Evolutionary conservation across 306 rosid species (phyloP).

Genomic region (Rubus idaeus): DNA sequence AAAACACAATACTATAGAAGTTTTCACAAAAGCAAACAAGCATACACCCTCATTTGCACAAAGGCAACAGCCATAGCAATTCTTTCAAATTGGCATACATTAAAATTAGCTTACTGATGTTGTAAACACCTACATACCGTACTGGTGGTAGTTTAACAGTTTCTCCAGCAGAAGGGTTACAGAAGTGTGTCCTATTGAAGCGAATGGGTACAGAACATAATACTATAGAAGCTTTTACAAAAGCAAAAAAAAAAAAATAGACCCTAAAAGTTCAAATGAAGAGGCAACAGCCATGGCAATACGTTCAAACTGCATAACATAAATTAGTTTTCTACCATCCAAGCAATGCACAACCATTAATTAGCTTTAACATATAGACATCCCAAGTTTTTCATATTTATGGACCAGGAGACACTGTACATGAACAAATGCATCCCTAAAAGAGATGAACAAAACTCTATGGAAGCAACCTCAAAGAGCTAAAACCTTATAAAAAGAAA

Average conservation of each 20-base stretch:
- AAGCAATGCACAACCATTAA: not conserved
- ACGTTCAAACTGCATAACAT: slow-evolving; percentile 27
- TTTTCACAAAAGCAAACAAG: slow-evolving; percentile 36
- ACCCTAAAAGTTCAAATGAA: slow-evolving; percentile 29
- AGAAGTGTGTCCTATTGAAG: slow-evolving; percentile 49
- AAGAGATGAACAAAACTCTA: not conserved
- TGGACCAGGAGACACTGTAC: too few relatives aligned
- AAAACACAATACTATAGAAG: slow-evolving; percentile 63
- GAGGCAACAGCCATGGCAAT: slow-evolving; percentile 26
- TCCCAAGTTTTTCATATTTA: not conserved
- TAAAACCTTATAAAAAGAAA: not conserved
- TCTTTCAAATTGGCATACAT: slow-evolving; percentile 26
- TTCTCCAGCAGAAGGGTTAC: slow-evolving; percentile 80
- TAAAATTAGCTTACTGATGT: slow-evolving; percentile 28
- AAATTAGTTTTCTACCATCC: not conserved
- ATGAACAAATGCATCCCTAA: not conserved
- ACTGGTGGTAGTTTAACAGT: slow-evolving; percentile 70
- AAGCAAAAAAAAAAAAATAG: slow-evolving; percentile 34
- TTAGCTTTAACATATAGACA: not conserved
- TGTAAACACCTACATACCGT: slow-evolving; percentile 89
- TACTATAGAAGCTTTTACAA: slow-evolving; percentile 46
- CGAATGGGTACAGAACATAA: slow-evolving; percentile 64
- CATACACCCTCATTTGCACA: slow-evolving; percentile 42
- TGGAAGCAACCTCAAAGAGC: not conserved
- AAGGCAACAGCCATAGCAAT: slow-evolving; percentile 25